Conservation (phyloP, 176 grass and related monocot species). For the Oryza rufipogon region DNA sequence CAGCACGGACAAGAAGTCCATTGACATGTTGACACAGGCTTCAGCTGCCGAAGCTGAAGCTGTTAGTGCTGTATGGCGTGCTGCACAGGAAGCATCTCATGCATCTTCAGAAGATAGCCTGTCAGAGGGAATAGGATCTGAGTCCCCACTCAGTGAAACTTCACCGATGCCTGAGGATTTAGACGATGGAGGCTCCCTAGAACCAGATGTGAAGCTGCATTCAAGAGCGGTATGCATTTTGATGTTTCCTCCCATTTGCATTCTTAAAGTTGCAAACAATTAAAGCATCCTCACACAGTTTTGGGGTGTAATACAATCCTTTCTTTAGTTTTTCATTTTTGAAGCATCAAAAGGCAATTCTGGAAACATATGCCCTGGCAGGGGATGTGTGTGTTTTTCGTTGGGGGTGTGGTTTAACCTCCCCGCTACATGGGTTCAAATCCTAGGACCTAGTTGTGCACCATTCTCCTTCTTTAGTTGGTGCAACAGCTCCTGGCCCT, state of each 20-base stretch:
- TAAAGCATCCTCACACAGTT: conserved; percentile 12
- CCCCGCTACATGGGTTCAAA: neutral
- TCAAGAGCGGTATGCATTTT: conserved; percentile 81
- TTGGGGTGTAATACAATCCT: neutral
- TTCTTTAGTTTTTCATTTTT: conserved; percentile 30
- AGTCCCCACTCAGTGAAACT: conserved; percentile 71
- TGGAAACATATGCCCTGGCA: conserved; percentile 11
- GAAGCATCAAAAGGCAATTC: conserved; percentile 24
- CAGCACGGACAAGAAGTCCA: conserved; percentile 81
- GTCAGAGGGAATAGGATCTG: conserved; percentile 84
- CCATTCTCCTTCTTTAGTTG: neutral
- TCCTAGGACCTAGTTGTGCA: neutral
- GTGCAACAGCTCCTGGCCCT: neutral
- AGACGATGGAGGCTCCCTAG: conserved; percentile 63
- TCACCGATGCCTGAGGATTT: conserved; percentile 61
- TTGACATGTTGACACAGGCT: conserved; percentile 91
- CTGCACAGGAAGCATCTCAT: conserved; percentile 83
- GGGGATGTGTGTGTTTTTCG: neutral
- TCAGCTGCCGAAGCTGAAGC: conserved; percentile 97
- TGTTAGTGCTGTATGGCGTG: conserved; percentile 92
- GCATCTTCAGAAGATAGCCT: conserved; percentile 85
- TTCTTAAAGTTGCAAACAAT: conserved; percentile 29
- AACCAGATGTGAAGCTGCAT: conserved; percentile 87
- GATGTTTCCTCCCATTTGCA: conserved; percentile 33
- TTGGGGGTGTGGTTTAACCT: neutral